A percentile compares a stretch with the other conserved stretches of the same genome.
These are phyloP conservation scores for Monilinia laxa DNA, from an alignment of 2,329 filamentous ascomycete genomes.

Conservation along the genomic window DNA sequence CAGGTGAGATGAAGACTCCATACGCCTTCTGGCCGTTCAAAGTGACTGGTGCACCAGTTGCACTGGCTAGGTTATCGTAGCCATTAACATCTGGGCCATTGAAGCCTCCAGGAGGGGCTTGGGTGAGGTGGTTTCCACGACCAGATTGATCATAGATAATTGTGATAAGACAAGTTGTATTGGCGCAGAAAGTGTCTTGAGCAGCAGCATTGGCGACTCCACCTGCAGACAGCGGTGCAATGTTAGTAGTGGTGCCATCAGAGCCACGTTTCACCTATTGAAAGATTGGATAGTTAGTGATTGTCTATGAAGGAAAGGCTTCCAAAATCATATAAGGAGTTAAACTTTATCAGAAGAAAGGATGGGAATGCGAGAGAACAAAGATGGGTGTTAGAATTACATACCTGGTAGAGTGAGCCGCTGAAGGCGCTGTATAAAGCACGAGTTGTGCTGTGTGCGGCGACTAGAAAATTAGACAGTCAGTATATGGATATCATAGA, in stretches of 20 bases:
- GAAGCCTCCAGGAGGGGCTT: conserved; percentile 59
- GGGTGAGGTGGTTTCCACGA: conserved; percentile 59
- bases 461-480: conserved; percentile 42
- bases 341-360: too few relatives aligned
- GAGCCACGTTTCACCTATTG: conserved; percentile 52
- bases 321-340: not conserved
- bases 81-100: conserved; percentile 55
- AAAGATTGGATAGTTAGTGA: not conserved
- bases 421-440: conserved; percentile 56
- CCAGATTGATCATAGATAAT: conserved; percentile 68
- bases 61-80: conserved; percentile 59
- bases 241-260: conserved; percentile 42
- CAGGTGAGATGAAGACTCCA: conserved; percentile 61
- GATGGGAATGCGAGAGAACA: too few relatives aligned
- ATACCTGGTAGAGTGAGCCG: conserved; percentile 55
- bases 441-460: conserved; percentile 64
- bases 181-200: conserved; percentile 61
- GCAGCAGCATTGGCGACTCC: conserved; percentile 60
- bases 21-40: conserved; percentile 62
- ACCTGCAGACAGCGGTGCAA: conserved; percentile 52
- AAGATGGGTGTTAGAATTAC: not conserved
- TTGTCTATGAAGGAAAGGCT: not conserved
- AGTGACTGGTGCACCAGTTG: conserved; percentile 59
- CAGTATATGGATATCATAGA: not conserved
- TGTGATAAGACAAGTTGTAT: conserved; percentile 62